Conservation (phyloP, 164 flowering plant species). For the Platanus orientalis region DNA sequence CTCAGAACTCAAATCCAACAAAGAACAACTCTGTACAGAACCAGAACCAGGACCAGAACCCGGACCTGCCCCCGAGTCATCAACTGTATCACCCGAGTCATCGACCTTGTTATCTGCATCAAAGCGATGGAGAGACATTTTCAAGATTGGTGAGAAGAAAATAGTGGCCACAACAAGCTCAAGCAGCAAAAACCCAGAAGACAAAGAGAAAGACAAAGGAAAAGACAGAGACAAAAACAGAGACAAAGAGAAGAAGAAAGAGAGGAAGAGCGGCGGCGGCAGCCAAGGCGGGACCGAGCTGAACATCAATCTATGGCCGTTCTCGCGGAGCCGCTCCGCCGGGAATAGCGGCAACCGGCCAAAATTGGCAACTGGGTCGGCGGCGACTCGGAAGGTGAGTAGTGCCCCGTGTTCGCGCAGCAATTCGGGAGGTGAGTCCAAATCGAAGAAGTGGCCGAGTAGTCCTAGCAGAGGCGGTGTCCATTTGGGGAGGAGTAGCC, state of each 20-base stretch:
- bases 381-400: slow-evolving; percentile 55
- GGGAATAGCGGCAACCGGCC: slow-evolving; percentile 55
- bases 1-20: slow-evolving; percentile 13
- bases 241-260: slow-evolving; percentile 33
- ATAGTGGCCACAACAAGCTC: background rate
- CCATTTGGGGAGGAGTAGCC: slow-evolving; percentile 83
- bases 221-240: slow-evolving; percentile 21
- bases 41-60: slow-evolving; percentile 13
- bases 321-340: slow-evolving; percentile 84
- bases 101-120: slow-evolving; percentile 29
- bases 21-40: background rate
- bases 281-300: slow-evolving; percentile 46
- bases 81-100: slow-evolving; percentile 7
- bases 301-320: slow-evolving; percentile 91
- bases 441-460: slow-evolving; percentile 65
- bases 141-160: slow-evolving; percentile 39
- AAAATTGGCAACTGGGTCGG: slow-evolving; percentile 20
- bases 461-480: slow-evolving; percentile 79
- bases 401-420: slow-evolving; percentile 97
- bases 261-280: slow-evolving; percentile 16
- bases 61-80: slow-evolving; percentile 18
- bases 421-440: slow-evolving; percentile 85
- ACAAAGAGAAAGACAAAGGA: too few relatives aligned
- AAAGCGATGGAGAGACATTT: slow-evolving; percentile 73
- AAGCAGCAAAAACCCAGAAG: background rate